phyloP scores from a whole-genome alignment of 495 filamentous ascomycete species.

The Coniosporium apollinis region DNA sequence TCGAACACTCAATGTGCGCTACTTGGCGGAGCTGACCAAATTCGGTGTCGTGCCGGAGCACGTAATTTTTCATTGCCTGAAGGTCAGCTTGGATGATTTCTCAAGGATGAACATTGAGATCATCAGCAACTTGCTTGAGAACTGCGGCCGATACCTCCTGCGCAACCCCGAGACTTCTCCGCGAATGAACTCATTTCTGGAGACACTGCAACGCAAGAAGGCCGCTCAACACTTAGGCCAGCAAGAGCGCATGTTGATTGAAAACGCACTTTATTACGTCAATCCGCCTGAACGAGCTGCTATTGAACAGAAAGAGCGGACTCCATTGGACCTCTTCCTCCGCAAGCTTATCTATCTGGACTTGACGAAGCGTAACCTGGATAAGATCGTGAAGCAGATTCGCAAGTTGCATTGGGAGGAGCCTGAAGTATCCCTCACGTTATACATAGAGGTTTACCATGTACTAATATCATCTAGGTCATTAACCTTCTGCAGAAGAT shows the following conservation, averaged over 20 bases:
- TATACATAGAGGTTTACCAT: too few species aligned
- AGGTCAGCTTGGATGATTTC: constrained; percentile 93
- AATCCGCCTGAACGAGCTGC: constrained; percentile 86
- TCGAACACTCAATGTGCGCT: constrained; percentile 84
- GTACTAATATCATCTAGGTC: constrained; percentile 27
- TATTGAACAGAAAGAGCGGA: constrained; percentile 90
- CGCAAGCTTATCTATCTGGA: constrained; percentile 82
- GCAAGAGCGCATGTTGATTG: constrained; percentile 93
- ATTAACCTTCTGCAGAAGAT: constrained; percentile 74
- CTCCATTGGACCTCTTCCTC: constrained; percentile 81
- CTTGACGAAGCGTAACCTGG: constrained; percentile 84
- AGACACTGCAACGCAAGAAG: constrained; percentile 93
- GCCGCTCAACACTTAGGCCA: constrained; percentile 85
- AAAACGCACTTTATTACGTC: constrained; percentile 97
- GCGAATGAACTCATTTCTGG: constrained; percentile 81
- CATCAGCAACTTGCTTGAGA: constrained; percentile 91
- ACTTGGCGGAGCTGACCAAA: constrained; percentile 92
- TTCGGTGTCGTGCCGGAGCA: constrained; percentile 97
- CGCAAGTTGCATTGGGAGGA: constrained; percentile 97
- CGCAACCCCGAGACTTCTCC: constrained; percentile 88
- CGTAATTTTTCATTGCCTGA: constrained; percentile 96
- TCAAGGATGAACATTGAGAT: constrained; percentile 98
- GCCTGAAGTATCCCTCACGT: constrained; percentile 57
- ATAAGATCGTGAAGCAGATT: constrained; percentile 80
- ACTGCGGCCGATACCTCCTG: constrained; percentile 86